Evolutionary conservation across 1,284 basidiomycete species (phyloP), one percentile per base, ranked within the genome.

Genomic region (Microbotryomycetes sp.): DNA sequence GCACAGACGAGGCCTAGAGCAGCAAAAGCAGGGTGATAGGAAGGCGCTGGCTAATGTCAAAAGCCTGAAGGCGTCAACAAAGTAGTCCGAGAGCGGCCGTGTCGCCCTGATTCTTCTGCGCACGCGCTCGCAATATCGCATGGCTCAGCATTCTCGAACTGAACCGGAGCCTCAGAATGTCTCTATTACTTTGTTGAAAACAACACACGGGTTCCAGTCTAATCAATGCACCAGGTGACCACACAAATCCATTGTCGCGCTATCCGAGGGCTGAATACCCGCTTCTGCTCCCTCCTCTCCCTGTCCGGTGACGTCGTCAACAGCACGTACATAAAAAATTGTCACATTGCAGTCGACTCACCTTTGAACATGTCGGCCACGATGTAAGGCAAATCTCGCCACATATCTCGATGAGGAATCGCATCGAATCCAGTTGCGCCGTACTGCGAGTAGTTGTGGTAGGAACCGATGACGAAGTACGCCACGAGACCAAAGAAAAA

Each of bases 371-470:
- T 83, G 70, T 90, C 88, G 46, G 80, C 80, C 36, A 89, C 74
- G 82, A 91, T 86, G 70, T 87, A 89, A 4, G 88, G 88, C 4
- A 90, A 85, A 75, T 91, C 88, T 9, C 65, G 32, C 67, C 58
- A 63, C 76, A 91, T 88, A 73, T 89, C 87, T 50, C 87, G 86
- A 75, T 90, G 88, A 63, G 88, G 89, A 67, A 49, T 6, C 6
- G 57, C 31, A 25, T 52, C 32, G 47, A 58, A 76, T 15, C 88
- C 88, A 32, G 83, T 81, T 12, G 88, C 86, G 25, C 88, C 88
- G 72, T 89, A 90, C 22, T 83, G 87, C 12, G 85, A 83, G 71
- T 89, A 89, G 71, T 90, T 90, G 76, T 88, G 85, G 74, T 89
- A 90, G 6, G 86, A 85, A 22, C 88, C 88, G 29, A 89, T 72